A percentile compares a stretch with the other conserved stretches of the same genome.
These are phyloP conservation scores for Leptographium wingfieldii DNA, from an alignment of 2,329 filamentous ascomycete genomes.

Conservation along the genomic window DNA sequence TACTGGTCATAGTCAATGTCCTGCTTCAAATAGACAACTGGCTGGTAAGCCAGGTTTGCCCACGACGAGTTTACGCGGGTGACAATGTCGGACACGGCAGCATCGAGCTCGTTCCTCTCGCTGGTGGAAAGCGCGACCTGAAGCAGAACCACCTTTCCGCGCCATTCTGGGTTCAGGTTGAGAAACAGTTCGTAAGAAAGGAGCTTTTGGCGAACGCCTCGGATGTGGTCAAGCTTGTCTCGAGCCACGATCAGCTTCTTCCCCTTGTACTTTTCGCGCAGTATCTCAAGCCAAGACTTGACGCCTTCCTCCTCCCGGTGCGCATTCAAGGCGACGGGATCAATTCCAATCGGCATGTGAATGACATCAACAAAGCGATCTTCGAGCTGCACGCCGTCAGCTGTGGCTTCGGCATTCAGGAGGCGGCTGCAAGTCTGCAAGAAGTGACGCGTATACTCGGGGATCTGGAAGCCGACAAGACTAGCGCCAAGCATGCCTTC, in stretches of 20 bases:
- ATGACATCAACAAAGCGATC: slow-evolving; percentile 87
- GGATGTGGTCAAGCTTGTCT: slow-evolving; percentile 87
- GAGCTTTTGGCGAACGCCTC: slow-evolving; percentile 86
- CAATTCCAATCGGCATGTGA: slow-evolving; percentile 79
- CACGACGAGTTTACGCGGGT: slow-evolving; percentile 86
- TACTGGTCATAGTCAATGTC: slow-evolving; percentile 91
- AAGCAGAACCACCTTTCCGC: slow-evolving; percentile 77
- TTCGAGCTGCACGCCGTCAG: slow-evolving; percentile 78
- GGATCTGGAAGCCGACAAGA: slow-evolving; percentile 83
- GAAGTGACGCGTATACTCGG: slow-evolving; percentile 89
- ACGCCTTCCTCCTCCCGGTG: slow-evolving; percentile 64
- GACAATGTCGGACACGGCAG: slow-evolving; percentile 84
- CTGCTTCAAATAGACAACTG: slow-evolving; percentile 86
- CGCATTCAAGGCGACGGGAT: slow-evolving; percentile 60
- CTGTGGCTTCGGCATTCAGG: slow-evolving; percentile 77
- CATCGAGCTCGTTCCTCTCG: slow-evolving; percentile 77
- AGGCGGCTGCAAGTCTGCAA: slow-evolving; percentile 89
- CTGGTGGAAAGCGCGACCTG: slow-evolving; percentile 87
- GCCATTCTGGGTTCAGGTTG: slow-evolving; percentile 85
- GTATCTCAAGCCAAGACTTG: slow-evolving; percentile 62
- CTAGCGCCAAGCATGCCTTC: slow-evolving; percentile 91
- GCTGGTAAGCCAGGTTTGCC: slow-evolving; percentile 83
- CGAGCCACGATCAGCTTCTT: slow-evolving; percentile 87
- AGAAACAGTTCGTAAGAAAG: slow-evolving; percentile 87
- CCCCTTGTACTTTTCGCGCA: slow-evolving; percentile 72